Conservation (phyloP, 768 basidiomycete species). For the Neoboletus brunneissimus region DNA sequence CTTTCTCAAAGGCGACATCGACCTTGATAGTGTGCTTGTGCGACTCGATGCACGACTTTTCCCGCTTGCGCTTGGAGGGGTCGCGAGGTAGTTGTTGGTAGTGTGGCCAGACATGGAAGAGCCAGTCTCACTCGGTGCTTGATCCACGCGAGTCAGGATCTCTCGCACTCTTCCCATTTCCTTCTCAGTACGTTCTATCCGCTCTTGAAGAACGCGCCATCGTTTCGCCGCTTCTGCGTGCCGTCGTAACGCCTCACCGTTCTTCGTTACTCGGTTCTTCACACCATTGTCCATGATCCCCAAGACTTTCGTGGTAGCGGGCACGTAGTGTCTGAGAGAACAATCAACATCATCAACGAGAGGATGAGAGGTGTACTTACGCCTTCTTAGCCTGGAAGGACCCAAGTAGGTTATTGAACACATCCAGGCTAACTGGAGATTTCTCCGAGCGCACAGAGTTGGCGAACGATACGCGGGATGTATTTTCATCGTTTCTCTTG, state of each 20-base stretch:
- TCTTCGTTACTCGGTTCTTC: slow-evolving; percentile 90
- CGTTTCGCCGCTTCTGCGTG: slow-evolving; percentile 87
- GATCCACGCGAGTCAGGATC: slow-evolving; percentile 48
- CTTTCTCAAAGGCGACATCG: slow-evolving; percentile 79
- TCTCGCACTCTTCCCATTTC: slow-evolving; percentile 77
- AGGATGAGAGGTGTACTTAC: slow-evolving; percentile 40
- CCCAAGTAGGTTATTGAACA: slow-evolving; percentile 63
- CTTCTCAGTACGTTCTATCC: slow-evolving; percentile 74
- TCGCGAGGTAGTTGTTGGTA: slow-evolving; percentile 60
- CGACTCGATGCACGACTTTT: slow-evolving; percentile 43
- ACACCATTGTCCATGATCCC: slow-evolving; percentile 94
- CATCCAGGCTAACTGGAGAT: slow-evolving; percentile 53
- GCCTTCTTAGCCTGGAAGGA: slow-evolving; percentile 88
- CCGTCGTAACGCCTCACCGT: slow-evolving; percentile 88
- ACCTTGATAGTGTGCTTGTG: slow-evolving; percentile 54
- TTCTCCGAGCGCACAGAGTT: slow-evolving; percentile 50
- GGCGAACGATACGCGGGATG: slow-evolving; percentile 41
- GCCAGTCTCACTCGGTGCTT: slow-evolving; percentile 61
- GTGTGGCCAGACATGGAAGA: slow-evolving; percentile 64
- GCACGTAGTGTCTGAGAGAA: slow-evolving; percentile 80
- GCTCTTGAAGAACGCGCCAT: slow-evolving; percentile 77
- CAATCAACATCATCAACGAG: slow-evolving; percentile 11
- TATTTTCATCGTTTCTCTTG: slow-evolving; percentile 49
- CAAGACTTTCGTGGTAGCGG: slow-evolving; percentile 88
- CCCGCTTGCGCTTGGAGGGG: slow-evolving; percentile 52